Base-by-base conservation (phyloP, 805 yeast genomes). In the Metschnikowia gelsemii region DNA sequence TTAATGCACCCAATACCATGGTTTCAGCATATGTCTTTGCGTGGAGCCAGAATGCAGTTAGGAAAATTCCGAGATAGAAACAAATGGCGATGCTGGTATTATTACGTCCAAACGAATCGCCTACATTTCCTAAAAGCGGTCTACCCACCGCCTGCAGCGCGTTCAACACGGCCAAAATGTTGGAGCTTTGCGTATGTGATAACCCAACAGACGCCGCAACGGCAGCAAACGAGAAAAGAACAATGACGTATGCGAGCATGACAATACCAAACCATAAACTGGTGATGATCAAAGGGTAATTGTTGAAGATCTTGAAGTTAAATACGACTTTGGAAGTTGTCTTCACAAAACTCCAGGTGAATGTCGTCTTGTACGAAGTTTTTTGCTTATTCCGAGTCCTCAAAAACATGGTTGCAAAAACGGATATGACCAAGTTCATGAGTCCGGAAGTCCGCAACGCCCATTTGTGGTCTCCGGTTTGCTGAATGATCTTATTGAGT, bases 81-180 rank as follows among this genome's bases (percentile, higher is more conserved):
- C 67, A 52, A n/a, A 58, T 23, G 8, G 45, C 25, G 0, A 45
- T 35, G 0, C 63, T 51, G 9, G 59, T 45, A 46, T 77, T 78
- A 40, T 66, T 51, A 22, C 79, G 62, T 2, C 84, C 84, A 22
- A 67, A 41, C 5, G 48, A 52, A 52, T 76, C 82, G 16, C 76
- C 79, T 7, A 68, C 16, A 28, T 60, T 50, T 1, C 79, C 80
- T 32, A 80, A 70, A 4, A 63, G 36, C 2, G 79, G 64, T 28
- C 85, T 62, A 5, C 84, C 84, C 17, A 76, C 51, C 1, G 69
- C 56, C 35, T 80, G 76, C 27, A 62, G 64, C 14, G 63, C 73
- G 52, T 70, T 73, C 35, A 68, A 40, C 1, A 66, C 40, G 2
- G 72, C 66, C 22, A 71, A 63, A 25, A 67, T 40, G 28, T 50